Conservation (phyloP, 345 rosid species). For the Anacardium occidentale region DNA sequence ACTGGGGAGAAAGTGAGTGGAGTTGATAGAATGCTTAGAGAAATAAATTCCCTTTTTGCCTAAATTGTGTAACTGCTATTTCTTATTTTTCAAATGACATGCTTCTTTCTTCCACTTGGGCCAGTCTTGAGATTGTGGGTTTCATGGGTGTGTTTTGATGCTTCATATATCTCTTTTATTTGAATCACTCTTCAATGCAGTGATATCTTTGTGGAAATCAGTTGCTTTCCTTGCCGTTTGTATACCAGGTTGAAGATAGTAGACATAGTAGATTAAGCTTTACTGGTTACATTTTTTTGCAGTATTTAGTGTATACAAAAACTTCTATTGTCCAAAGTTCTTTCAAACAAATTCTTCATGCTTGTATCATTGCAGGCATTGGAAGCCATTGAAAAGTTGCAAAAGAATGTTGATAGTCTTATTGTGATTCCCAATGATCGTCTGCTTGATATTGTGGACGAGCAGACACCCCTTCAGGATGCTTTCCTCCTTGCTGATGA, state of each 20-base stretch:
- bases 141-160: not conserved
- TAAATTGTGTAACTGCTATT: not conserved
- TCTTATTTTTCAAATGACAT: not conserved
- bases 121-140: not conserved
- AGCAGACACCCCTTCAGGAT: conserved; percentile 96
- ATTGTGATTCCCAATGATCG: conserved; percentile 98
- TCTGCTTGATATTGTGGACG: conserved; percentile 92
- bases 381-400: conserved; percentile 93
- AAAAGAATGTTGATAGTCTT: conserved; percentile 91
- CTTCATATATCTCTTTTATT: not conserved
- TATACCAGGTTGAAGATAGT: not conserved
- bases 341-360: not conserved
- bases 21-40: not conserved
- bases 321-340: not conserved
- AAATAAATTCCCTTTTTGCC: not conserved
- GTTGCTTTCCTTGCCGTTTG: not conserved
- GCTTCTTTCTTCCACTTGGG: not conserved
- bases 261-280: too few relatives aligned
- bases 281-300: too few relatives aligned
- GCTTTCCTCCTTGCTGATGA: conserved; percentile 99
- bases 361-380: conserved; percentile 62
- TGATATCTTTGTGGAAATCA: too few relatives aligned
- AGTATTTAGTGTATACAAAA: too few relatives aligned
- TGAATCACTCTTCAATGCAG: too few relatives aligned
- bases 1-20: not conserved